These are phyloP conservation scores for Actinidia chinensis DNA, from an alignment of 179 eudicot species.

Conservation along the genomic window DNA sequence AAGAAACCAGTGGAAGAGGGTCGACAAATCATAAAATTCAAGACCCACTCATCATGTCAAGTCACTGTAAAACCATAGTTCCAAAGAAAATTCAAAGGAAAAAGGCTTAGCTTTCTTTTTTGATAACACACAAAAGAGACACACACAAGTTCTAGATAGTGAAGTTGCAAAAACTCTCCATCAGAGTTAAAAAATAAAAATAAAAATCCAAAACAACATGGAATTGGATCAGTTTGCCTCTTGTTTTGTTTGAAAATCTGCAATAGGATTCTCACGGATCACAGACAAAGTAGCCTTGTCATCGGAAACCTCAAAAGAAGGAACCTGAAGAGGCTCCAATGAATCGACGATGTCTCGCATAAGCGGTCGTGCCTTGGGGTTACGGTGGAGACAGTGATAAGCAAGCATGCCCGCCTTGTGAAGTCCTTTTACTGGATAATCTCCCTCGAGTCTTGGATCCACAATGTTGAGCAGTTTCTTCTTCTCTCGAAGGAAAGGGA, in stretches of 20 bases:
- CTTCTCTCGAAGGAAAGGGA: constrained; percentile 74
- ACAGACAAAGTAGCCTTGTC: constrained; percentile 29
- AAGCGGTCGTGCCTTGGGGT: constrained; percentile 85
- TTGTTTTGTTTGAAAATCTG: constrained; percentile 13
- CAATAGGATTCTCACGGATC: constrained; percentile 22
- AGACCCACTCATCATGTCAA: background rate
- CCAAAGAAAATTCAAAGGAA: background rate
- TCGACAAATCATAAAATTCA: background rate
- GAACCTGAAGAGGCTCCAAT: constrained; percentile 71
- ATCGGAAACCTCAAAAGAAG: constrained; percentile 23
- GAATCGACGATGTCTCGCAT: constrained; percentile 89
- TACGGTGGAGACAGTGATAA: constrained; percentile 83
- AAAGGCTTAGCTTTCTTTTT: background rate
- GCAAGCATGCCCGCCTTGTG: constrained; percentile 91
- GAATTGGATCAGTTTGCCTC: constrained; percentile 2
- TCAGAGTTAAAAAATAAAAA: constrained; percentile 1
- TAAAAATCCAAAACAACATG: background rate
- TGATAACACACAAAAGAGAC: background rate
- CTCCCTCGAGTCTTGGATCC: constrained; percentile 68
- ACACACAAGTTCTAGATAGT: constrained; percentile 4
- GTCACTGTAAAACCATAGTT: background rate
- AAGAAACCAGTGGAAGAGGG: no score
- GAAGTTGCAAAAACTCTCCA: background rate
- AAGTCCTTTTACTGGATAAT: constrained; percentile 74
- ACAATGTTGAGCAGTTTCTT: constrained; percentile 65